phyloP scores from a whole-genome alignment of 2,329 filamentous ascomycete genomes.

The Fonsecaea pugnacius region DNA sequence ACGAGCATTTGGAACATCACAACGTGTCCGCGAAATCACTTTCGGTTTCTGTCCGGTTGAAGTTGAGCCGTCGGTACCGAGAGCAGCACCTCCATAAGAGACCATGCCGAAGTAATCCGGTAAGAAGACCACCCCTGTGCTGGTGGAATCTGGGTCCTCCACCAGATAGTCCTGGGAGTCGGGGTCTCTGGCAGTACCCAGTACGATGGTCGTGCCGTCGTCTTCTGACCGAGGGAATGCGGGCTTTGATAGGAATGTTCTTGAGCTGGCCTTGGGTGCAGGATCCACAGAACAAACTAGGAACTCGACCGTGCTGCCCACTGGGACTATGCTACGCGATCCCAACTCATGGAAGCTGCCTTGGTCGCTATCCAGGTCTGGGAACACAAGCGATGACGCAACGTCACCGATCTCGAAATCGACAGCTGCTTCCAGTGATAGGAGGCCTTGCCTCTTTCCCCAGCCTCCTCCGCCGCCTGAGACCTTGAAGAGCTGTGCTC shows the following conservation, averaged over 20 bases:
- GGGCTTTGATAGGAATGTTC: not conserved
- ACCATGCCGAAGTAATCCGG: slow-evolving; percentile 32
- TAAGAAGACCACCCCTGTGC: slow-evolving; percentile 17
- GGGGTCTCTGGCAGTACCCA: slow-evolving; percentile 6
- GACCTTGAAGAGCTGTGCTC: slow-evolving; percentile 33
- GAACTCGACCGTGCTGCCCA: slow-evolving; percentile 30
- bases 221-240: not conserved
- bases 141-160: not conserved
- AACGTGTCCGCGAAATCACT: slow-evolving; percentile 13
- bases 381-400: slow-evolving; percentile 16
- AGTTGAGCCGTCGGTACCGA: not conserved
- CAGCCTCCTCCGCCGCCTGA: slow-evolving; percentile 39
- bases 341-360: not conserved
- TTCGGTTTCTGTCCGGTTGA: not conserved
- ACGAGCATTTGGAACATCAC: slow-evolving; percentile 23
- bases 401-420: slow-evolving; percentile 15
- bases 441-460: slow-evolving; percentile 37
- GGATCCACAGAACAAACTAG: slow-evolving; percentile 11
- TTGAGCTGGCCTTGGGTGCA: not conserved
- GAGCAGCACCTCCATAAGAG: slow-evolving; percentile 23
- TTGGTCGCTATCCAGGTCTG: slow-evolving; percentile 20
- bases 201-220: slow-evolving; percentile 2
- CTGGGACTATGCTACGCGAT: slow-evolving; percentile 21
- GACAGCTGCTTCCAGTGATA: slow-evolving; percentile 35
- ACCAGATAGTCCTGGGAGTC: not conserved